Percentiles rank a stretch among this genome's conserved stretches.
Conservation (phyloP, 768 basidiomycete genomes). For the Collybia nuda region DNA sequence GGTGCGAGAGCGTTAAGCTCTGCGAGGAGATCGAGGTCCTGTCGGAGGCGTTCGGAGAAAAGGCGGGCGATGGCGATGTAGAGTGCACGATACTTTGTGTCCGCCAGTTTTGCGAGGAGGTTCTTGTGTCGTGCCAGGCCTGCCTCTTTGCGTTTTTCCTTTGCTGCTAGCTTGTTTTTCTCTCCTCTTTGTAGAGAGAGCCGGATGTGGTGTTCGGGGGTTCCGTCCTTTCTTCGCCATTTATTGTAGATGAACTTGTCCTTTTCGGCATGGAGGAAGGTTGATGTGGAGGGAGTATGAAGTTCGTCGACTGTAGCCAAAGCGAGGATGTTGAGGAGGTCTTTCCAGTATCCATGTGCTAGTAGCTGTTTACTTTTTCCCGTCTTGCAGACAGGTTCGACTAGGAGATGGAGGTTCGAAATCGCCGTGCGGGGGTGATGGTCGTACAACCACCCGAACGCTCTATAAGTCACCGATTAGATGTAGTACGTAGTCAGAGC, state of each 20-base stretch:
- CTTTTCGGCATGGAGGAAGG: conserved; percentile 28
- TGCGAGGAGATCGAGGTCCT: conserved; percentile 44
- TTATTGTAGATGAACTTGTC: conserved; percentile 14
- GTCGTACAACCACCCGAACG: conserved; percentile 68
- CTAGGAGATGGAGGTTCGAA: conserved; percentile 52
- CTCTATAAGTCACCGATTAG: conserved; percentile 23
- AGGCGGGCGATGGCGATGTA: conserved; percentile 63
- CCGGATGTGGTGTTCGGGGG: conserved; percentile 21
- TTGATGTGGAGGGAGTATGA: conserved; percentile 13
- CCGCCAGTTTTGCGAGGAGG: conserved; percentile 39
- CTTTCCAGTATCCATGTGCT: conserved; percentile 75
- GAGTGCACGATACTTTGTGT: conserved; percentile 58
- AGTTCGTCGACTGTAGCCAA: conserved; percentile 58
- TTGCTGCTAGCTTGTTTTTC: conserved; percentile 18
- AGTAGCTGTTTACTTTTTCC: conserved; percentile 20
- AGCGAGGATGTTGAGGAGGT: conserved; percentile 66
- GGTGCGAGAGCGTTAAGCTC: conserved; percentile 28
- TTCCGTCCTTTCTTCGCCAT: conserved; percentile 9
- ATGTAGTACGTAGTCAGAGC: not conserved
- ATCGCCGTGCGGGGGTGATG: conserved; percentile 73
- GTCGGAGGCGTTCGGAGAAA: conserved; percentile 50
- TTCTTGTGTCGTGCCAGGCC: conserved; percentile 28
- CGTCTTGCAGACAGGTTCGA: conserved; percentile 47
- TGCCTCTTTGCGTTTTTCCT: conserved; percentile 18
- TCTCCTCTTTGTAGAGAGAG: conserved; percentile 15